Evolutionary conservation across 768 basidiomycete species (phyloP), one percentile per base, ranked within the genome.

Genomic region (Auricularia heimuer): DNA sequence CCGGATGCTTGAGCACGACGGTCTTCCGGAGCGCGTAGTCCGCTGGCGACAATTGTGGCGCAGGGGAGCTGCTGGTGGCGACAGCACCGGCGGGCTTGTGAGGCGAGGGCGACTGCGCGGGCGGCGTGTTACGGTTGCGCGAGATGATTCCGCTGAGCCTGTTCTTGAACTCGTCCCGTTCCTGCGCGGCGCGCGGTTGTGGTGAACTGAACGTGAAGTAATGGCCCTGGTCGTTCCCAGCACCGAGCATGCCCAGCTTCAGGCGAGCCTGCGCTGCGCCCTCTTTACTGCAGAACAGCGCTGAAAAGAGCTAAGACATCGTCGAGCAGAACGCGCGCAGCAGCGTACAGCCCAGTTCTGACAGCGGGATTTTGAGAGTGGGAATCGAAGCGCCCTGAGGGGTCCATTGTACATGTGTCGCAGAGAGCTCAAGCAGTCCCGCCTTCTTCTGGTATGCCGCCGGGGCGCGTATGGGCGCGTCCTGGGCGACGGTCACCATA

Each of bases 221-320:
- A 77, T 91, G 88, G 7, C 88, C 89, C 12, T 80, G 80, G 64
- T 89, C 88, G 72, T 91, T 4, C 47, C 11, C 11, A 0, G 47
- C 85, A 61, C 79, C 80, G 63, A 84, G 74, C 37, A 92, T 78
- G 1, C 83, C 85, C 39, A 95, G 76, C 71, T 93, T 93, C 61
- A 94, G 79, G 61, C 85, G 81, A 69, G 91, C 89, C 73, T 92
- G 89, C 0, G 89, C 76, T 4, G 90, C 86, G 63, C 88, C 88
- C 70, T 89, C 87, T 70, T 94, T 94, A 73, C 90, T 92, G 70
- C 88, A 92, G 72, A 92, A 93, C 42, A 94, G 80, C 18, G 90
- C 90, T 90, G 72, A 67, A 60, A 63, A 63, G 62, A 62, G 68
- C 63, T 51, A 18, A 71, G 67, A 64, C 64, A 65, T 51, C 29